Base-by-base conservation (phyloP, 352 stramenopile genomes). In the Halophytophthora batemanensis region DNA sequence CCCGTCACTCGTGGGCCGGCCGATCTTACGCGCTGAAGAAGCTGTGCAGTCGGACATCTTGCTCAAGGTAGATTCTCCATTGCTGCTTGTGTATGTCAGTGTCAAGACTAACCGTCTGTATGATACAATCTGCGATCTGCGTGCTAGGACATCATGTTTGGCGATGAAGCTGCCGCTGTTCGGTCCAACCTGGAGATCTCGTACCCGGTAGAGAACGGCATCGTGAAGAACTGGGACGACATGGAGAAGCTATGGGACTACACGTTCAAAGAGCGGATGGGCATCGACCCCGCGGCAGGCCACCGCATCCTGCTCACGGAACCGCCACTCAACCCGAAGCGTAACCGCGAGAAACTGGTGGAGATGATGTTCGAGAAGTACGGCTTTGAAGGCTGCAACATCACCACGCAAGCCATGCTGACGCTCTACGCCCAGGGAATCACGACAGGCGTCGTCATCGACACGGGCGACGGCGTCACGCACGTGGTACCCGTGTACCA, bases 201-300 rank as follows among this genome's bases (percentile, higher is more conserved):
- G 59, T 95, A 96, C 69, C 87, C 86, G 12, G 89, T 98, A 21
- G 91, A 98, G 65, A 97, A 98, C 63, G 95, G 95, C 33, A 98
- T 98, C 48, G 92, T 98, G 11, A 95, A 95, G 67, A 97, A 97
- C 76, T 98, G 95, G 95, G 89, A 98, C 46, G 94, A 98, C 60
- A 98, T 98, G 94, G 87, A 98, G 67, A 90, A 97, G 56, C 71
- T 98, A 25, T 98, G 95, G 95, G 94, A 98, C 68, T 98, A 98
- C 71, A 98, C 90, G 43, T 98, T 98, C 69, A 74, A 94, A 47
- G 89, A 98, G 52, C 92, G 91, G 2, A 62, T 98, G 50, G 69
- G 51, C 33, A 87, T 89, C 44, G 72, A 85, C 57, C 70, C 82
- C 8, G 56, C 62, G 28, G 74, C 52, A 1, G 83, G 83, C 21